These are phyloP conservation scores for Diplodia scrobiculata DNA, from an alignment of 2,329 filamentous ascomycete species.

Conservation along the genomic window DNA sequence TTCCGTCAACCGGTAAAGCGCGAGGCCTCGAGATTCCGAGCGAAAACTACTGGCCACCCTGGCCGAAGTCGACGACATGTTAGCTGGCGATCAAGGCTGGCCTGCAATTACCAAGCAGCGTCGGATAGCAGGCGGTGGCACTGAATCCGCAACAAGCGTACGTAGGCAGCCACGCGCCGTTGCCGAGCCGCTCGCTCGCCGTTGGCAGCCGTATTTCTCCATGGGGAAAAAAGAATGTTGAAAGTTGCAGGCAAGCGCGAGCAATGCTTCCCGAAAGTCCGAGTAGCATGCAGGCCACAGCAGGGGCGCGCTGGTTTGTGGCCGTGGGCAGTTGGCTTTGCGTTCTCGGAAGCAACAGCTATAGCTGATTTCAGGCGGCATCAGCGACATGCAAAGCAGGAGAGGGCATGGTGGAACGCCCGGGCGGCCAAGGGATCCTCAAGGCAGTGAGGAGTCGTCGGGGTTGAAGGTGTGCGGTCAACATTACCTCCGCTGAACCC, in stretches of 20 bases:
- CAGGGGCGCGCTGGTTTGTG: no score
- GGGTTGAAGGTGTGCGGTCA: neutral
- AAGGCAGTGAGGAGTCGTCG: no score
- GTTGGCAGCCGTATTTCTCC: neutral
- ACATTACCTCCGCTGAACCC: neutral
- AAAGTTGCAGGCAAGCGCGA: no score
- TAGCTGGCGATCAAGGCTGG: constrained; percentile 1
- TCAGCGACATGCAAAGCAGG: no score
- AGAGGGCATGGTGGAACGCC: no score
- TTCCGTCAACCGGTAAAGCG: neutral
- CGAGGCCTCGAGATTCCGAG: neutral
- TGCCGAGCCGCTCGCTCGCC: neutral
- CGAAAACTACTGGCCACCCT: neutral
- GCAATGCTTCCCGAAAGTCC: neutral
- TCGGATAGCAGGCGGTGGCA: neutral
- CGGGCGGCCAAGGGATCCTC: no score
- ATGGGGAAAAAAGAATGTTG: no score
- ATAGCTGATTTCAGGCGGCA: no score
- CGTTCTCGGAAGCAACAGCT: no score
- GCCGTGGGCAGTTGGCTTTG: no score
- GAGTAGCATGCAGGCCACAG: neutral
- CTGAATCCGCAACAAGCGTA: constrained; percentile 6
- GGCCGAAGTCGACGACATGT: neutral
- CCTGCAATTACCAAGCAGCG: constrained; percentile 14
- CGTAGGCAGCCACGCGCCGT: constrained; percentile 8